Conservation (phyloP, 768 basidiomycete species). For the Collybiopsis confluens region DNA sequence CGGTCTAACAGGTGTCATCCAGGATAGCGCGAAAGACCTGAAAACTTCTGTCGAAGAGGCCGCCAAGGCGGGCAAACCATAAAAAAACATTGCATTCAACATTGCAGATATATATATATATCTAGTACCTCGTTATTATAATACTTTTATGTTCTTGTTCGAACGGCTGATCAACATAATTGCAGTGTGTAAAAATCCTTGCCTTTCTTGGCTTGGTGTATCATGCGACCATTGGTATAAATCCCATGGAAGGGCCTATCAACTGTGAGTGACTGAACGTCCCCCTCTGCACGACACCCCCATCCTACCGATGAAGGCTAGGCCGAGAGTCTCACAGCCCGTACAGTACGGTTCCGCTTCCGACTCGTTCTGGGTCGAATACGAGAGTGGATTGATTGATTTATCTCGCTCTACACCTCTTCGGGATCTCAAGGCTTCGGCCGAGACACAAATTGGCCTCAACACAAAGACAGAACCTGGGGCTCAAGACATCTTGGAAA, state of each 20-base stretch:
- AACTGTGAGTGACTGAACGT: background rate
- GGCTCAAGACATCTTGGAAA: background rate
- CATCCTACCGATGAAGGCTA: conserved; percentile 41
- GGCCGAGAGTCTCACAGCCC: conserved; percentile 39
- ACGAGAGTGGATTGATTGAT: conserved; percentile 60
- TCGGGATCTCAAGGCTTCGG: background rate
- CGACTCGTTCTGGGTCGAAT: conserved; percentile 61
- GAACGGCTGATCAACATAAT: too few relatives aligned
- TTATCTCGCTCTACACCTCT: conserved; percentile 47
- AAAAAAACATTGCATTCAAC: too few relatives aligned
- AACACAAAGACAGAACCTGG: conserved; percentile 5
- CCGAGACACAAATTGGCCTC: conserved; percentile 5
- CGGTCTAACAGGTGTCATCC: conserved; percentile 25
- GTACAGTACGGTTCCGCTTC: conserved; percentile 50
- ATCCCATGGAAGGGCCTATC: background rate
- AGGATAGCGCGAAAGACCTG: conserved; percentile 23
- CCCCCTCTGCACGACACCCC: conserved; percentile 31
- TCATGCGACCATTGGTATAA: background rate
- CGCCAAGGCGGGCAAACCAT: conserved; percentile 38
- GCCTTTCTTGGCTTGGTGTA: too few relatives aligned
- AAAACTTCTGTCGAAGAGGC: conserved; percentile 47
- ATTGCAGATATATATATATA: too few relatives aligned
- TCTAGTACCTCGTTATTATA: background rate
- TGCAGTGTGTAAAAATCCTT: too few relatives aligned
- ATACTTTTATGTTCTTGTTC: background rate